Conservation (phyloP, 805 yeast genomes). For the Tetrapisispora taiwanensis region DNA sequence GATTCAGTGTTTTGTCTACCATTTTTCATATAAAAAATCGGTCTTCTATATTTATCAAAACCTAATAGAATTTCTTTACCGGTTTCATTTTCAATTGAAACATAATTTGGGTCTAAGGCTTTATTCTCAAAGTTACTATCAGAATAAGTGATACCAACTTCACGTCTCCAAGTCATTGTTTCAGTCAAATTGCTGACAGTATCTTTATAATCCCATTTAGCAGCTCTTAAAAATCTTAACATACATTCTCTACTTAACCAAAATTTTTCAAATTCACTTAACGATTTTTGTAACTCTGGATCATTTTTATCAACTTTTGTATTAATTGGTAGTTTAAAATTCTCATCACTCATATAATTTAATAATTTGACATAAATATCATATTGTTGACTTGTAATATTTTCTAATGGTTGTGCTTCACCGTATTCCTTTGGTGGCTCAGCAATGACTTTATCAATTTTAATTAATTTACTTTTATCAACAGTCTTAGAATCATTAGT, state of each 20-base stretch:
- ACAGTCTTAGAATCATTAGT: conserved; percentile 1
- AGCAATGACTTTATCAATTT: conserved; percentile 14
- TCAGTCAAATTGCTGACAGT: conserved; percentile 38
- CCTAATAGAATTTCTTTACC: conserved; percentile 48
- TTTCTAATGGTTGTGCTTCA: conserved; percentile 8
- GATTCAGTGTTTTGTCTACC: conserved; percentile 49
- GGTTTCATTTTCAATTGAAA: conserved; percentile 40
- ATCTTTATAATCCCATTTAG: conserved; percentile 38
- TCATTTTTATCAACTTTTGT: conserved; percentile 32
- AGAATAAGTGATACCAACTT: conserved; percentile 36
- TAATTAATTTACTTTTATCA: conserved; percentile 9
- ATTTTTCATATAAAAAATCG: conserved; percentile 41
- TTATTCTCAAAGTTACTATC: conserved; percentile 9
- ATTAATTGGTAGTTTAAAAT: conserved; percentile 14
- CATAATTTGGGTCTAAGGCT: conserved; percentile 33
- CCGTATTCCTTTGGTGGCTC: conserved; percentile 20
- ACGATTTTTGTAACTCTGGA: conserved; percentile 26
- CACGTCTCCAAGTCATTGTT: conserved; percentile 46
- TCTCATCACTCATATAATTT: conserved; percentile 13
- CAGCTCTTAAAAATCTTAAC: conserved; percentile 41
- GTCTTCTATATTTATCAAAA: conserved; percentile 44
- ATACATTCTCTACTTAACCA: conserved; percentile 44
- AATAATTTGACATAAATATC: conserved; percentile 13
- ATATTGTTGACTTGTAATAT: conserved; percentile 14
- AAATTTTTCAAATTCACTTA: conserved; percentile 29